Evolutionary conservation across 2,329 filamentous ascomycete species (phyloP).

Genomic region (Phialophora macrospora): DNA sequence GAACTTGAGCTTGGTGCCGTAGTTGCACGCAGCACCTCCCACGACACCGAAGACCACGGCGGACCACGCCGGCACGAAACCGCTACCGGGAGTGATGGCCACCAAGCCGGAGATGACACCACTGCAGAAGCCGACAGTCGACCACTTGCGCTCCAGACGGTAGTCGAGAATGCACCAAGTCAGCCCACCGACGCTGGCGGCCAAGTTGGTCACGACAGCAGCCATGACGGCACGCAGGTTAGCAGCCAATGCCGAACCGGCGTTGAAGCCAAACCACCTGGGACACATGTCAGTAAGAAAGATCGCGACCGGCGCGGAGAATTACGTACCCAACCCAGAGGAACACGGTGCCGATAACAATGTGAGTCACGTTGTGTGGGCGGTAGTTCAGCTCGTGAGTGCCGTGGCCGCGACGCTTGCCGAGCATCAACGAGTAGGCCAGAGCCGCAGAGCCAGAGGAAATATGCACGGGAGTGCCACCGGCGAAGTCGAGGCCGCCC

Average conservation of each 20-base stretch:
- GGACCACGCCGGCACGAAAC: slow-evolving; percentile 75
- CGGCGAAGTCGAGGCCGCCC: slow-evolving; percentile 85
- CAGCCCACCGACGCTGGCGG: slow-evolving; percentile 84
- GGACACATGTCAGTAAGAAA: slow-evolving; percentile 54
- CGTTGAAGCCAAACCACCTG: slow-evolving; percentile 90
- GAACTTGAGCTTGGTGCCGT: slow-evolving; percentile 57
- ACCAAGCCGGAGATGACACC: slow-evolving; percentile 87
- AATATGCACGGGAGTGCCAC: slow-evolving; percentile 81
- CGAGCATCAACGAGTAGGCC: slow-evolving; percentile 89
- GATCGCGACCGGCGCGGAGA: not conserved
- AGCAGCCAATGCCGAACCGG: slow-evolving; percentile 77
- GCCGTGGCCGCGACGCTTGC: slow-evolving; percentile 71
- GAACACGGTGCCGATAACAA: slow-evolving; percentile 90
- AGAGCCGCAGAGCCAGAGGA: slow-evolving; percentile 73
- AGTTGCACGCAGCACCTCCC: slow-evolving; percentile 56
- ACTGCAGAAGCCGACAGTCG: slow-evolving; percentile 89
- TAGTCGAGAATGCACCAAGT: slow-evolving; percentile 89
- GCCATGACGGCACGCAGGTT: slow-evolving; percentile 88
- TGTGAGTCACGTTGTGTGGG: slow-evolving; percentile 90
- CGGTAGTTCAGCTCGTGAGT: slow-evolving; percentile 82
- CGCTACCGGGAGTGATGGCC: slow-evolving; percentile 85
- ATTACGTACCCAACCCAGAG: slow-evolving; percentile 76
- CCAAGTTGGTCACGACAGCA: slow-evolving; percentile 81
- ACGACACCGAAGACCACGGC: slow-evolving; percentile 59
- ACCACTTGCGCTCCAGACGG: slow-evolving; percentile 87